phyloP scores from a whole-genome alignment of 2,329 filamentous ascomycete genomes.

The Cytospora piceae region DNA sequence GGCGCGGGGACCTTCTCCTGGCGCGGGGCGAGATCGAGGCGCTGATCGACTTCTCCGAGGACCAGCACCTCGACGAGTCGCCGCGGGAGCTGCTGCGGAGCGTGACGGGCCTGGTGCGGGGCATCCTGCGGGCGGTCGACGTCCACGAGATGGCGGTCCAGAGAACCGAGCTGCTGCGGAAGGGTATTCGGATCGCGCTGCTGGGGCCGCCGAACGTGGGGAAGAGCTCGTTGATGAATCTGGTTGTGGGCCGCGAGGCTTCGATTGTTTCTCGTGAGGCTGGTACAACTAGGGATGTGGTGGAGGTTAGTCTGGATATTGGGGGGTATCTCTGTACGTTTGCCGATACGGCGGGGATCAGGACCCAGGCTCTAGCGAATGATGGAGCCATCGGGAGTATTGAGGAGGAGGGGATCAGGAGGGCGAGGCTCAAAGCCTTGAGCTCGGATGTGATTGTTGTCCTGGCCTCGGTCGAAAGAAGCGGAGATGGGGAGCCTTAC shows the following conservation, averaged over 20 bases:
- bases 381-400: slow-evolving; percentile 65
- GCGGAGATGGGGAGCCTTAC: slow-evolving; percentile 37
- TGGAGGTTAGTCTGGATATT: slow-evolving; percentile 89
- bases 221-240: slow-evolving; percentile 92
- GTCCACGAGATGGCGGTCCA: slow-evolving; percentile 77
- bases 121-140: slow-evolving; percentile 65
- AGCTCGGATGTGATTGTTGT: slow-evolving; percentile 86
- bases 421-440: slow-evolving; percentile 78
- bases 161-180: slow-evolving; percentile 79
- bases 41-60: slow-evolving; percentile 94
- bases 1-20: slow-evolving; percentile 76
- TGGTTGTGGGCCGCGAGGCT: slow-evolving; percentile 86
- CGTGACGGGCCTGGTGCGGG: slow-evolving; percentile 66
- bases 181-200: slow-evolving; percentile 83
- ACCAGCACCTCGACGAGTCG: slow-evolving; percentile 94
- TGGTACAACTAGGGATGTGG: slow-evolving; percentile 90
- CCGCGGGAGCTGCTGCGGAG: slow-evolving; percentile 71
- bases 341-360: slow-evolving; percentile 90
- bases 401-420: slow-evolving; percentile 87
- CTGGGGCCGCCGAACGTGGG: slow-evolving; percentile 92
- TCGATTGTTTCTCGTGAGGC: slow-evolving; percentile 94
- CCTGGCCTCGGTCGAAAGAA: slow-evolving; percentile 72
- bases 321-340: slow-evolving; percentile 91
- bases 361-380: slow-evolving; percentile 47
- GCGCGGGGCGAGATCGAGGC: slow-evolving; percentile 93